A percentile compares a stretch with the other conserved stretches of the same genome.
Evolutionary conservation across 2,329 filamentous ascomycete genomes (phyloP).

Genomic region (Xylaria hypoxylon): DNA sequence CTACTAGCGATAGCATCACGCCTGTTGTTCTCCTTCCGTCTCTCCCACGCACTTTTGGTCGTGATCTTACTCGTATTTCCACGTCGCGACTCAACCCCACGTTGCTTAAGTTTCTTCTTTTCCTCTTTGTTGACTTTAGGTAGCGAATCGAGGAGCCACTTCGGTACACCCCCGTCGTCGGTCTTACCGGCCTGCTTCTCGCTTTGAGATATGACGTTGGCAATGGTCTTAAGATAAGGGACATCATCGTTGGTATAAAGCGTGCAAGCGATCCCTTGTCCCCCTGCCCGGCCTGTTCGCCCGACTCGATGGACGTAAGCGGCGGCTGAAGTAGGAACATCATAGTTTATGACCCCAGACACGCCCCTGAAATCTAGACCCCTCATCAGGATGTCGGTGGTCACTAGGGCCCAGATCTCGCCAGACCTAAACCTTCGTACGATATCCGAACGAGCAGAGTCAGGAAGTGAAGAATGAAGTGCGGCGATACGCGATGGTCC

Average conservation of each 20-base stretch:
- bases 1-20: conserved; percentile 72
- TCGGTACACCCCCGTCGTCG: conserved; percentile 72
- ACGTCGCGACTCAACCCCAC: conserved; percentile 77
- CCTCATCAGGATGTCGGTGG: conserved; percentile 90
- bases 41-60: conserved; percentile 81
- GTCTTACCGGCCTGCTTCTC: conserved; percentile 75
- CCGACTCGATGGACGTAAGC: conserved; percentile 94
- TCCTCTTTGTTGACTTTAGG: conserved; percentile 86
- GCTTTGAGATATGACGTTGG: conserved; percentile 88
- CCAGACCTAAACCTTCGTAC: conserved; percentile 92
- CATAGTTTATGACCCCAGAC: conserved; percentile 97
- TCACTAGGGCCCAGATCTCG: conserved; percentile 96
- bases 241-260: conserved; percentile 97
- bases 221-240: conserved; percentile 86
- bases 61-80: conserved; percentile 76
- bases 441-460: conserved; percentile 78
- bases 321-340: conserved; percentile 90
- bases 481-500: conserved; percentile 87
- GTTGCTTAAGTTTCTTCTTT: conserved; percentile 82
- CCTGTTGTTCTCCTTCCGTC: conserved; percentile 74
- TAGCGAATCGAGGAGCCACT: conserved; percentile 89
- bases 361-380: conserved; percentile 96
- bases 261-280: conserved; percentile 90
- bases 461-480: conserved; percentile 86
- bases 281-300: conserved; percentile 87